Base-by-base conservation (phyloP, 2,329 filamentous ascomycete species). In the Ambrosiella cleistominuta region DNA sequence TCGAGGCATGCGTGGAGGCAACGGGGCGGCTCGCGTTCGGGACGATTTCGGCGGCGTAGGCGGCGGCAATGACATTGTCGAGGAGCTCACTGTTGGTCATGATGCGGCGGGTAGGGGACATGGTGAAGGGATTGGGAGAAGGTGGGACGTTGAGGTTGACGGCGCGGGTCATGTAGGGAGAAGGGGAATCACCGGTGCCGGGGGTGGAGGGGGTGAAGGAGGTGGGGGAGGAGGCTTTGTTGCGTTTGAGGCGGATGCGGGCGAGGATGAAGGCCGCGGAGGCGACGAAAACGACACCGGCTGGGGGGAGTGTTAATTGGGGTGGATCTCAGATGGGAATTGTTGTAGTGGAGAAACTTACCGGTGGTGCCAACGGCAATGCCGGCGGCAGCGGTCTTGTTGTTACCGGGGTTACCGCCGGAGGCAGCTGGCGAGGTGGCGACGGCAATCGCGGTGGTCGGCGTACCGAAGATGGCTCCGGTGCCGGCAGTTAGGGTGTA, bases 331-430 rank as follows among this genome's bases (percentile, higher is more conserved):
- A 4, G 17, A 45, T 13, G 17, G 5, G 7, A 53, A 3, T 27
- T 27, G 3, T 27, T 27, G 3, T 27, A 35, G 7, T 17, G 40
- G 15, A 6, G 6, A n/a, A 39, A 56, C 59, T 60, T 57, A 60
- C 59, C 59, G 50, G 59, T 57, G 9, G 59, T 45, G 40, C 59
- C 59, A 44, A 57, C 59, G 7, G 59, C 59, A 44, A 60, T 60
- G 19, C 58, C 56, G 39, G 55, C 59, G 12, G 56, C 59, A 27
- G 59, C 17, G 19, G 56, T 42, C 27, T 38, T 51, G 39, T 54
- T 54, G 35, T 49, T 54, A 27, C 50, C 36, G 47, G 35, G 9
- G 45, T 35, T 47, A 7, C n/a, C 8, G 44, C 17, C 35, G 5
- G 49, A 19, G 19, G 49, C 42, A 40, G 56, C 49, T 6, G 36